Evolutionary conservation across 2,329 filamentous ascomycete species (phyloP), one percentile per base, ranked within the genome.

Genomic region (Penicillium sclerotigenum): DNA sequence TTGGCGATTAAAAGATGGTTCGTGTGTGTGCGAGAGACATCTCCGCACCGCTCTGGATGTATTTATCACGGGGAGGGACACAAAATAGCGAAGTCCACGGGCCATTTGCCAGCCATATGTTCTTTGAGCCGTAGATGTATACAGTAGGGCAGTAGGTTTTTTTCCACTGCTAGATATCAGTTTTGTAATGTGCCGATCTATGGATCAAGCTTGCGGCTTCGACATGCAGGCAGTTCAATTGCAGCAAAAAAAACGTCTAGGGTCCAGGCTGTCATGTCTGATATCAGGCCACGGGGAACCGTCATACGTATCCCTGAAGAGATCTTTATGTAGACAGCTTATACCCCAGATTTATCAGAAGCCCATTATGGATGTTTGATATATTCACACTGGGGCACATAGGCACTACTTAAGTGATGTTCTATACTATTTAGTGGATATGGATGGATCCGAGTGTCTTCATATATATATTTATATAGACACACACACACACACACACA

Each of bases 51-150:
- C 58, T 61, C 61, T 66, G 69, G 66, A 68, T 72, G 68, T 71
- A 71, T 70, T 68, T 65, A 68, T 50, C 47, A 64, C 54, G 62
- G 64, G 63, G 63, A 60, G 62, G 66, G 63, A 64, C 63, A 61
- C 66, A 65, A 69, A 67, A 61, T 63, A 65, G 65, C 65, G 56
- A 66, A 68, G 59, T 61, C 64, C 53, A 55, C 53, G 47, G 56
- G 59, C 63, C 63, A 62, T 65, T 60, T 63, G 63, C 66, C 67
- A 68, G 65, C 62, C 59, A 61, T 11, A 29, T 47, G 20, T 46
- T 47, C 34, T 36, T 51, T 28, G 26, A 40, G 14, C 28, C 6
- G 48, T 51, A 51, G 22, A 14, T 24, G 29, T 49, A 42, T 13
- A 5, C 22, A 34, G 52, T 54, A 54, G 40, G 38, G 49, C 37